phyloP scores from a whole-genome alignment of 352 stramenopile species.

The Albugo candida region DNA sequence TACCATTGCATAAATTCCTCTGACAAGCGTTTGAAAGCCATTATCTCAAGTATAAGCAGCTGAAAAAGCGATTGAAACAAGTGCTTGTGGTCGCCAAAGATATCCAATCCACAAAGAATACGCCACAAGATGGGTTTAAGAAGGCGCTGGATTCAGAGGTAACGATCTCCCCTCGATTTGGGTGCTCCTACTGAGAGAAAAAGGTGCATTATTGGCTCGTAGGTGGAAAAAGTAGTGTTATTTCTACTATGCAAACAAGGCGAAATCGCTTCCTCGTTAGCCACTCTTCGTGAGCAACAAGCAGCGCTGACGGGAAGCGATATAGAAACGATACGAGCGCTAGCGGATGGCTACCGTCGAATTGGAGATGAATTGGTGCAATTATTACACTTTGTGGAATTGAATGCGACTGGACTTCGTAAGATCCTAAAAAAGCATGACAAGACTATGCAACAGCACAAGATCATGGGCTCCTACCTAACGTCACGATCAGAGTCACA shows the following conservation, averaged over 20 bases:
- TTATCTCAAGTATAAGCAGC: conserved; percentile 81
- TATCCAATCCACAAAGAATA: conserved; percentile 12
- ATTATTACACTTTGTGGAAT: conserved; percentile 68
- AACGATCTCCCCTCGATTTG: background rate
- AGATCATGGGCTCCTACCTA: conserved; percentile 75
- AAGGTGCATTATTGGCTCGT: background rate
- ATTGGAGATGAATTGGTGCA: conserved; percentile 70
- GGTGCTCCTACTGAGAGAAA: background rate
- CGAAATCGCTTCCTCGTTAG: conserved; percentile 55
- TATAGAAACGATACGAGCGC: conserved; percentile 44
- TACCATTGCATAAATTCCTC: background rate
- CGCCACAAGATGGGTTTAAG: conserved; percentile 39
- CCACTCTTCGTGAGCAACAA: conserved; percentile 28
- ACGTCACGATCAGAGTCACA: conserved; percentile 64
- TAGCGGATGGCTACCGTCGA: conserved; percentile 36
- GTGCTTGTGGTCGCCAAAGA: conserved; percentile 27
- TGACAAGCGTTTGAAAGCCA: conserved; percentile 17
- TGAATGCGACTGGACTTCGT: conserved; percentile 72
- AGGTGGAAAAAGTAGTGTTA: conserved; percentile 61
- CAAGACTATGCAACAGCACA: conserved; percentile 64
- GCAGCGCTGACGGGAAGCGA: conserved; percentile 16
- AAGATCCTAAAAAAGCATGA: conserved; percentile 84
- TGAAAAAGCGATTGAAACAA: conserved; percentile 75
- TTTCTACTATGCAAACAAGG: conserved; percentile 75
- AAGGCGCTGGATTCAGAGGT: conserved; percentile 60